A percentile compares a stretch with the other conserved stretches of the same genome.
These are phyloP conservation scores for Zymoseptoria tritici DNA, from an alignment of 2,329 filamentous ascomycete species.

Conservation along the genomic window DNA sequence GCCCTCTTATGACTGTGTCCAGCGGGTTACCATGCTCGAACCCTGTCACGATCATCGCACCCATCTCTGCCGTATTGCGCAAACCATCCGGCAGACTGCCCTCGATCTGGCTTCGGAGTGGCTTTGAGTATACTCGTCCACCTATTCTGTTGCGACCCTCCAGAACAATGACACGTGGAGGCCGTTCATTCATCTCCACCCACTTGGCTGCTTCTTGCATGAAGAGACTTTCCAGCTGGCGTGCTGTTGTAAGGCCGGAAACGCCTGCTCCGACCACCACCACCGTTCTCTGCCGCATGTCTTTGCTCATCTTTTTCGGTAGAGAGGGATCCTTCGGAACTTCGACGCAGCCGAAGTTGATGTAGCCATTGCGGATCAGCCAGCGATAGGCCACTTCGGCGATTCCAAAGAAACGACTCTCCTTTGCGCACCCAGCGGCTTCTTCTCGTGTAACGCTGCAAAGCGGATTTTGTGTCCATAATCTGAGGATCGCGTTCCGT, in stretches of 20 bases:
- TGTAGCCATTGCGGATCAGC: slow-evolving; percentile 83
- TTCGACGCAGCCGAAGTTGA: slow-evolving; percentile 90
- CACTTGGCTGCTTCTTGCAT: slow-evolving; percentile 67
- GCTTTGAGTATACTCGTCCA: slow-evolving; percentile 85
- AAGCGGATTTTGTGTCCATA: slow-evolving; percentile 84
- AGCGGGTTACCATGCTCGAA: slow-evolving; percentile 94
- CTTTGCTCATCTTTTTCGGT: slow-evolving; percentile 28
- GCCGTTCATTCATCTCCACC: slow-evolving; percentile 55
- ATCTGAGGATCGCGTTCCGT: slow-evolving; percentile 80
- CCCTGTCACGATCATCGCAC: slow-evolving; percentile 95
- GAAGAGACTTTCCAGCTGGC: slow-evolving; percentile 82
- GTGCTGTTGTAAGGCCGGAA: slow-evolving; percentile 82
- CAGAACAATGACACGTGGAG: slow-evolving; percentile 69
- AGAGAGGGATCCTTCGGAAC: slow-evolving; percentile 40
- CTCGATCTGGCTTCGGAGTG: slow-evolving; percentile 52
- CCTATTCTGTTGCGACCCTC: slow-evolving; percentile 85
- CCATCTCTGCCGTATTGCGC: slow-evolving; percentile 84
- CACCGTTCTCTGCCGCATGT: slow-evolving; percentile 60
- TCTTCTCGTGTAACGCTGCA: slow-evolving; percentile 74
- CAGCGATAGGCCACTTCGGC: slow-evolving; percentile 87
- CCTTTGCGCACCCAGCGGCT: slow-evolving; percentile 82
- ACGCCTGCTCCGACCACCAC: slow-evolving; percentile 91
- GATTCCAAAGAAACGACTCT: slow-evolving; percentile 79
- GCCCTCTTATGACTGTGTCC: slow-evolving; percentile 82
- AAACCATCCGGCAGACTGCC: slow-evolving; percentile 46